phyloP scores from a whole-genome alignment of 768 basidiomycete genomes.

The Clitopilus hobsonii region DNA sequence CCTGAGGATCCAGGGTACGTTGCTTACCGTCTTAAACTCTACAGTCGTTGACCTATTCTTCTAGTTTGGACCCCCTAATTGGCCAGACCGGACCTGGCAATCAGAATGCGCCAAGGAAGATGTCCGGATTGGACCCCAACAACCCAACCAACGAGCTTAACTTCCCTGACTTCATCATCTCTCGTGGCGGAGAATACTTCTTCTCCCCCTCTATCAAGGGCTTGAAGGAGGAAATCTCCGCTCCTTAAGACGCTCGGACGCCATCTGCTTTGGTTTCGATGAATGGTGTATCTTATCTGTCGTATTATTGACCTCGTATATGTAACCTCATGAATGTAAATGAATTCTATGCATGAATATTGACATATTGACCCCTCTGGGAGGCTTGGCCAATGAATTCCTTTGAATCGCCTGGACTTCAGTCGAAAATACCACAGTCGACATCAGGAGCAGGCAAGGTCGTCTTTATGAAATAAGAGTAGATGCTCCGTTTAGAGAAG shows the following conservation, averaged over 20 bases:
- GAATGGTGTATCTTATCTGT: not conserved
- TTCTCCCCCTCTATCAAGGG: conserved; percentile 45
- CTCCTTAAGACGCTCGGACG: conserved; percentile 1
- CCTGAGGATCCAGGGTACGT: conserved; percentile 27
- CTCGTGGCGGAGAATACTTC: conserved; percentile 51
- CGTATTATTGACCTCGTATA: not conserved
- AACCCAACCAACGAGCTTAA: conserved; percentile 20
- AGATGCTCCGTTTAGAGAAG: too few relatives aligned
- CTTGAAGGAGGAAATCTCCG: conserved; percentile 30
- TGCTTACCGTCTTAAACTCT: not conserved
- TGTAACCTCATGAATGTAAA: not conserved
- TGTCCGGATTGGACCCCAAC: conserved; percentile 29
- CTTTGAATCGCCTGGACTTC: too few relatives aligned
- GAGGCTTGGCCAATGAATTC: too few relatives aligned
- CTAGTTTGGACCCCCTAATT: conserved; percentile 46
- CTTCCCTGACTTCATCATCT: conserved; percentile 34
- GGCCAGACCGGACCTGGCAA: conserved; percentile 22
- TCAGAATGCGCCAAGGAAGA: conserved; percentile 6
- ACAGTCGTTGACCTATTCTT: conserved; percentile 5
- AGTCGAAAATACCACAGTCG: too few relatives aligned
- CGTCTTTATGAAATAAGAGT: too few relatives aligned
- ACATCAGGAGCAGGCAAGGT: too few relatives aligned
- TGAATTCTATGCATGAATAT: not conserved
- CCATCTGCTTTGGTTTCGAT: too few relatives aligned
- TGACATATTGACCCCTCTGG: too few relatives aligned